These are phyloP conservation scores for Basidiobolus heterosporus DNA, from an alignment of 371 early-diverging fungal genomes.

Conservation along the genomic window DNA sequence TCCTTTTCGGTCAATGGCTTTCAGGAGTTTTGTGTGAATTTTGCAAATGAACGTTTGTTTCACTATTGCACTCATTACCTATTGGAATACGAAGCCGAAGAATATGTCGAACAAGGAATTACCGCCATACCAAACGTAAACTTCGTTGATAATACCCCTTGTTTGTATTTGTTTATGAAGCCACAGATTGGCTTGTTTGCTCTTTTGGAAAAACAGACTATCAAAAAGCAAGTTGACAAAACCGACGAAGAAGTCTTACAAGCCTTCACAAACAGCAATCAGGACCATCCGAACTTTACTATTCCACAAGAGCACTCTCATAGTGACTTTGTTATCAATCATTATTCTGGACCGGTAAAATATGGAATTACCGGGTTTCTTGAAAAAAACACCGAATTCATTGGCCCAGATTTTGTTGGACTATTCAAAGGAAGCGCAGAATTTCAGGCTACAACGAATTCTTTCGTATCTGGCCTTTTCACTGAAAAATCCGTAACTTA, in stretches of 20 bases:
- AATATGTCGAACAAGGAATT: constrained; percentile 5
- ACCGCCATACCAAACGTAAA: constrained; percentile 23
- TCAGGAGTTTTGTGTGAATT: constrained; percentile 60
- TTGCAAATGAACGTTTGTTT: constrained; percentile 68
- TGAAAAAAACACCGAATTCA: constrained; percentile 50
- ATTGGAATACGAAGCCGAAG: constrained; percentile 12
- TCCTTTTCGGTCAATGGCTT: constrained; percentile 26
- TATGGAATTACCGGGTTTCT: constrained; percentile 52
- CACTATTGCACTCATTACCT: constrained; percentile 32
- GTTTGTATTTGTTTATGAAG: constrained; percentile 35
- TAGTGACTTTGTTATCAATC: constrained; percentile 46
- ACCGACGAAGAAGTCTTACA: constrained; percentile 15
- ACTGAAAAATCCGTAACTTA: constrained; percentile 60
- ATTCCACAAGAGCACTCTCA: background rate
- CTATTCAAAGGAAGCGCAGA: constrained; percentile 40
- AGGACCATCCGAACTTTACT: constrained; percentile 1
- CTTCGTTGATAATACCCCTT: constrained; percentile 39
- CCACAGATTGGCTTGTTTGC: constrained; percentile 33
- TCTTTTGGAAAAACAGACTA: constrained; percentile 30
- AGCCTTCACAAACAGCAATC: constrained; percentile 17
- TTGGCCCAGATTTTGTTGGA: constrained; percentile 71
- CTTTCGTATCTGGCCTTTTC: constrained; percentile 70
- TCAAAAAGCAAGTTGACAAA: constrained; percentile 13
- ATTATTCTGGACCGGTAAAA: constrained; percentile 48
- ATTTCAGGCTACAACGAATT: constrained; percentile 33